These are phyloP conservation scores for Amanita thiersii DNA, from an alignment of 768 basidiomycete species.

Conservation along the genomic window DNA sequence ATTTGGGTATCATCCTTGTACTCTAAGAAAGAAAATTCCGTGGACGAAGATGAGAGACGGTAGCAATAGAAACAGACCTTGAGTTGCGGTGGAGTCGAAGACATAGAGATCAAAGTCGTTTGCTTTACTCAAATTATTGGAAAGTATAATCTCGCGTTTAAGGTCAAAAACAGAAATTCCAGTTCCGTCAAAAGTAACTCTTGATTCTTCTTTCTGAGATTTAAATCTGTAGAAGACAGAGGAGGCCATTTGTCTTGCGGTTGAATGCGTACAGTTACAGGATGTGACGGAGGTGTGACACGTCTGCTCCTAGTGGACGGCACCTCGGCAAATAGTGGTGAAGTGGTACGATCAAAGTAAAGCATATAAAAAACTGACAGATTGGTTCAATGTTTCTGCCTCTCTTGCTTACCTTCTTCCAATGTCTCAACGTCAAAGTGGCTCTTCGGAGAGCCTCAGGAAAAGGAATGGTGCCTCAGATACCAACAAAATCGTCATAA, in stretches of 20 bases:
- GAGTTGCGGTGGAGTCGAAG: conserved; percentile 76
- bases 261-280: conserved; percentile 23
- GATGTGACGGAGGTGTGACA: no score
- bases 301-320: no score
- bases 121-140: conserved; percentile 93
- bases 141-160: conserved; percentile 96
- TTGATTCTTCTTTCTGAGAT: conserved; percentile 88
- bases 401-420: no score
- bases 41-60: neutral
- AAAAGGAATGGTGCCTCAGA: conserved; percentile 10
- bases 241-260: conserved; percentile 58
- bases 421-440: conserved; percentile 2
- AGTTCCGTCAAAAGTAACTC: conserved; percentile 96
- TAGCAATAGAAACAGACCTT: conserved; percentile 50
- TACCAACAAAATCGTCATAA: conserved; percentile 29
- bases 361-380: no score
- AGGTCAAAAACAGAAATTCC: conserved; percentile 98
- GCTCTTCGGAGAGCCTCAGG: conserved; percentile 1
- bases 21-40: conserved; percentile 47
- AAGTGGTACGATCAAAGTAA: no score
- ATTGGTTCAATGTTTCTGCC: no score
- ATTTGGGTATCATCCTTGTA: conserved; percentile 87
- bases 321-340: no score
- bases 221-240: conserved; percentile 99
- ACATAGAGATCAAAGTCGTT: conserved; percentile 94